Conservation (phyloP, 768 basidiomycete genomes). For the Boletales sp. region DNA sequence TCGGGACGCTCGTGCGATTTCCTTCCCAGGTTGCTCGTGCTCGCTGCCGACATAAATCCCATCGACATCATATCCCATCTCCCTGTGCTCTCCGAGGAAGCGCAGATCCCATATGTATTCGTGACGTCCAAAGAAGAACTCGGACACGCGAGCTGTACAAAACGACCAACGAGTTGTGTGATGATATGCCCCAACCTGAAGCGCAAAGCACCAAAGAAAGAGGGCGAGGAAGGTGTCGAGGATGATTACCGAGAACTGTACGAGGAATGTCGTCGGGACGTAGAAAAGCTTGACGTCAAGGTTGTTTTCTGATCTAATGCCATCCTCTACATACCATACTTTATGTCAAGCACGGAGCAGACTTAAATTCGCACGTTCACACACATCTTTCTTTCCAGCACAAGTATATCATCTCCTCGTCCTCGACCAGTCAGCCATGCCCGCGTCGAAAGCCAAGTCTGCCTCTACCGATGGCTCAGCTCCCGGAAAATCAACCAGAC, state of each 20-base stretch:
- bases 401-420: no score
- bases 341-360: no score
- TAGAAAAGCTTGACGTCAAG: conserved; percentile 72
- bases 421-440: conserved; percentile 17
- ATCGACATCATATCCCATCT: conserved; percentile 98
- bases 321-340: background rate
- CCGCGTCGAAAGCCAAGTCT: conserved; percentile 54
- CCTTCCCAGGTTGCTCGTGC: conserved; percentile 66
- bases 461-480: conserved; percentile 46
- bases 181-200: conserved; percentile 87
- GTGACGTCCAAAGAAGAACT: conserved; percentile 93
- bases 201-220: conserved; percentile 62
- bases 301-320: conserved; percentile 53
- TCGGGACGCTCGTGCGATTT: conserved; percentile 4
- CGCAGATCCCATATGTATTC: conserved; percentile 85
- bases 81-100: conserved; percentile 92
- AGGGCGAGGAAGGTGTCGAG: conserved; percentile 60
- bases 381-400: no score
- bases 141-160: conserved; percentile 92
- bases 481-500: conserved; percentile 21
- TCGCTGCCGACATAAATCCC: conserved; percentile 96
- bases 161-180: conserved; percentile 97
- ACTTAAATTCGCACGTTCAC: conserved; percentile 18
- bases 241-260: conserved; percentile 87
- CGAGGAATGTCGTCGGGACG: conserved; percentile 82